Evolutionary conservation across 805 yeast species (phyloP).

Genomic region (Metschnikowia proteae): DNA sequence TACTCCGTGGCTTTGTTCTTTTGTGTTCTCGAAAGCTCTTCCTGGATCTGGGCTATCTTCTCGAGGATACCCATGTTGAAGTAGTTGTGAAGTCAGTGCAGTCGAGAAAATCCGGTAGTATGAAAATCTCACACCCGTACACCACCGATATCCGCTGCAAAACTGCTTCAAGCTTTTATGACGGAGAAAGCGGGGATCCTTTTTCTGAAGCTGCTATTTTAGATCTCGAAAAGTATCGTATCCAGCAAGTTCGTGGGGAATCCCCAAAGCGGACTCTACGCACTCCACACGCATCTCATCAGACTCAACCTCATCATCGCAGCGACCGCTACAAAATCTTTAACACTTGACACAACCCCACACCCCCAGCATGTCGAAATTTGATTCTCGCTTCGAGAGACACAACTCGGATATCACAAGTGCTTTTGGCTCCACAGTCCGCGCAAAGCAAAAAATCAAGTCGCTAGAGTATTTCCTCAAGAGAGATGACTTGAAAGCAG

Average conservation of each 20-base stretch:
- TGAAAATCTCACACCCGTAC: conserved; percentile 12
- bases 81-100: neutral
- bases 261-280: neutral
- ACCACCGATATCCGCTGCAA: neutral
- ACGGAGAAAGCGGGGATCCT: too few species aligned
- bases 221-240: neutral
- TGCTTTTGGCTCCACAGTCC: conserved; percentile 18
- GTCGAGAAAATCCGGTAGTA: neutral
- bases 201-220: too few species aligned
- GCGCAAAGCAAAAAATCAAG: conserved; percentile 76
- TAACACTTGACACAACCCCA: neutral
- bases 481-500: conserved; percentile 59
- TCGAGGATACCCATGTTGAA: conserved; percentile 38
- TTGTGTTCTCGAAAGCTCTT: conserved; percentile 91
- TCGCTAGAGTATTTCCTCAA: conserved; percentile 72
- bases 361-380: conserved; percentile 9
- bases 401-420: conserved; percentile 16
- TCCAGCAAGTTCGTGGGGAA: too few species aligned
- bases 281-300: conserved; percentile 2
- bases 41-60: conserved; percentile 84
- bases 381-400: conserved; percentile 9
- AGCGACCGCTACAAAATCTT: neutral
- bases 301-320: conserved; percentile 3
- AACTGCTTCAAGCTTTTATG: too few species aligned
- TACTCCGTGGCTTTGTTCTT: conserved; percentile 98